A percentile compares a stretch with the other conserved stretches of the same genome.
Conservation (phyloP, 208 protist species). For the Trypanosoma cruzi region DNA sequence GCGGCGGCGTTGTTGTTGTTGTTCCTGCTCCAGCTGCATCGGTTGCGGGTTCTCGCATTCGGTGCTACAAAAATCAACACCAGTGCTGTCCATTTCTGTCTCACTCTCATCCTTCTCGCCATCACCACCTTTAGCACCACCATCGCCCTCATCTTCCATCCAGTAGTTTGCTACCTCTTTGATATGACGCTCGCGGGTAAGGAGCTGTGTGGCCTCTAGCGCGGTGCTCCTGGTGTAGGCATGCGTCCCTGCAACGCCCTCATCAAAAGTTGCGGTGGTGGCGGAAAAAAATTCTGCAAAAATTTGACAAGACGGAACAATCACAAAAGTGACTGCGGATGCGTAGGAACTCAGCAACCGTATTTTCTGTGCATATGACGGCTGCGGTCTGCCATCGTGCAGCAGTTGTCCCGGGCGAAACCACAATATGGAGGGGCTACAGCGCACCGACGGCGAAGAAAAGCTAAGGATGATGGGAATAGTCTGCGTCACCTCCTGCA, state of each 20-base stretch:
- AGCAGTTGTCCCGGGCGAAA: conserved; percentile 76
- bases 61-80: background rate
- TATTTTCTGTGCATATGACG: conserved; percentile 57
- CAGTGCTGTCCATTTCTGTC: background rate
- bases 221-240: background rate
- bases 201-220: background rate
- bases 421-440: conserved; percentile 55
- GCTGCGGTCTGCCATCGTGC: conserved; percentile 82
- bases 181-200: conserved; percentile 19
- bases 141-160: conserved; percentile 19
- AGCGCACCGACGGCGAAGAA: conserved; percentile 42
- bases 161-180: conserved; percentile 21
- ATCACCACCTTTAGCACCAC: background rate
- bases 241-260: background rate
- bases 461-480: conserved; percentile 60
- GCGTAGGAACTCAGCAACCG: conserved; percentile 54
- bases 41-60: background rate
- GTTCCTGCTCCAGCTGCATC: background rate
- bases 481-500: conserved; percentile 37
- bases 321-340: conserved; percentile 45
- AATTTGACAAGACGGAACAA: conserved; percentile 29
- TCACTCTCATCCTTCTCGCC: background rate
- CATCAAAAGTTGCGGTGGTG: background rate
- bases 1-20: background rate
- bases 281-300: background rate